A percentile compares a stretch with the other conserved stretches of the same genome.
These are phyloP conservation scores for Microsporum ferrugineum DNA, from an alignment of 2,329 filamentous ascomycete genomes.

Conservation along the genomic window DNA sequence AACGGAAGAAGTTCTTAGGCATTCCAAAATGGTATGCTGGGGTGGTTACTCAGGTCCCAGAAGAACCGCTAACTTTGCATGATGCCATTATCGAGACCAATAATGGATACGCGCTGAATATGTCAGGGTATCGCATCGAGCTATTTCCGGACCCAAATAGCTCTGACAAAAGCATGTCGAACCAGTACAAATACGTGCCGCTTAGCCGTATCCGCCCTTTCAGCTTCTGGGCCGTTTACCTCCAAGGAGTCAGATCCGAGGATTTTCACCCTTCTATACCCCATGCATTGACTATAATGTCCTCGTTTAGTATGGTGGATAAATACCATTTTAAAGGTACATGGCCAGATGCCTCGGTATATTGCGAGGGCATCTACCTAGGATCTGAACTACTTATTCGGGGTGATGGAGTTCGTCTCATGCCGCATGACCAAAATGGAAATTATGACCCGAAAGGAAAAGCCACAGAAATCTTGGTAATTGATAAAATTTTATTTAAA, in stretches of 20 bases:
- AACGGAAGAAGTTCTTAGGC: slow-evolving; percentile 24
- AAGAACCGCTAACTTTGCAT: slow-evolving; percentile 32
- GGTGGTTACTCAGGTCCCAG: slow-evolving; percentile 42
- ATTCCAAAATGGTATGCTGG: slow-evolving; percentile 46
- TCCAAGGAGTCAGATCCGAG: slow-evolving; percentile 31
- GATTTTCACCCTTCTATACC: slow-evolving; percentile 44
- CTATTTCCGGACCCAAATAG: slow-evolving; percentile 43
- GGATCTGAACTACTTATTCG: slow-evolving; percentile 45
- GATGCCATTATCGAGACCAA: slow-evolving; percentile 35
- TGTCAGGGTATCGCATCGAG: slow-evolving; percentile 47
- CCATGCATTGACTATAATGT: slow-evolving; percentile 43
- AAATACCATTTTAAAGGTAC: slow-evolving; percentile 42
- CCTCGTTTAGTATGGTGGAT: slow-evolving; percentile 43
- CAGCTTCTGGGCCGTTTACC: slow-evolving; percentile 41
- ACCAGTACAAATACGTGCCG: slow-evolving; percentile 45
- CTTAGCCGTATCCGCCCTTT: slow-evolving; percentile 46
- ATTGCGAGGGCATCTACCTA: slow-evolving; percentile 44
- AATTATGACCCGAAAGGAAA: slow-evolving; percentile 15
- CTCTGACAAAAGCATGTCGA: slow-evolving; percentile 40
- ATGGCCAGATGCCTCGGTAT: slow-evolving; percentile 46
- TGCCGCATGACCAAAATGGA: slow-evolving; percentile 23
- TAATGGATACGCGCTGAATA: slow-evolving; percentile 36
- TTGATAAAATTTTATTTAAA: slow-evolving; percentile 43
- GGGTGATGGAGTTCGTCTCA: slow-evolving; percentile 45
- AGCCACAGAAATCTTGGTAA: slow-evolving; percentile 43